phyloP scores from a whole-genome alignment of 106 monocot species.

The Hemerocallis citrina region DNA sequence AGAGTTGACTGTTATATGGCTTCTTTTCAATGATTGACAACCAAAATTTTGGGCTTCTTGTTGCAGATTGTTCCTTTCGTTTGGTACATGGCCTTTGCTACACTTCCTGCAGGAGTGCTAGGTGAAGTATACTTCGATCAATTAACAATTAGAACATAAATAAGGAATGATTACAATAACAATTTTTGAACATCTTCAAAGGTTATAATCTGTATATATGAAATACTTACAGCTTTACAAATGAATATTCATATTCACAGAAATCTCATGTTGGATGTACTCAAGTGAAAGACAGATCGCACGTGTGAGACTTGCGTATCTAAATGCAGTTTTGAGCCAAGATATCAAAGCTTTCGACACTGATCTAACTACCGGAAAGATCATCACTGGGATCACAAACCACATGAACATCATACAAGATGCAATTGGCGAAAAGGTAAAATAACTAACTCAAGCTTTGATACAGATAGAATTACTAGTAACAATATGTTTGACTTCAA shows the following conservation, averaged over 20 bases:
- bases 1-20: not conserved
- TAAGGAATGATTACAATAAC: too few relatives aligned
- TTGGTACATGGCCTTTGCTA: slow-evolving; percentile 45
- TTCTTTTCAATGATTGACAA: not conserved
- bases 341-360: slow-evolving; percentile 36
- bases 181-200: too few relatives aligned
- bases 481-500: not conserved
- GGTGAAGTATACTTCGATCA: too few relatives aligned
- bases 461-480: too few relatives aligned
- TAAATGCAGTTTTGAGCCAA: slow-evolving; percentile 30
- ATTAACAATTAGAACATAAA: too few relatives aligned
- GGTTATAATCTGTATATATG: too few relatives aligned
- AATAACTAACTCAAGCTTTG: not conserved
- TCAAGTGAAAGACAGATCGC: slow-evolving; percentile 37
- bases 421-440: slow-evolving; percentile 50
- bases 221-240: too few relatives aligned
- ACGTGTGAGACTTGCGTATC: slow-evolving; percentile 29
- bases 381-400: slow-evolving; percentile 29
- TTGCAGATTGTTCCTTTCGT: slow-evolving; percentile 38
- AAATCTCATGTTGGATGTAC: slow-evolving; percentile 42
- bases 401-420: slow-evolving; percentile 48
- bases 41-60: not conserved
- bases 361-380: slow-evolving; percentile 25
- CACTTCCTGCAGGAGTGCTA: slow-evolving; percentile 36
- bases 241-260: too few relatives aligned